phyloP scores from a whole-genome alignment of 177 flowering plant species.

The Vitis hybrid region DNA sequence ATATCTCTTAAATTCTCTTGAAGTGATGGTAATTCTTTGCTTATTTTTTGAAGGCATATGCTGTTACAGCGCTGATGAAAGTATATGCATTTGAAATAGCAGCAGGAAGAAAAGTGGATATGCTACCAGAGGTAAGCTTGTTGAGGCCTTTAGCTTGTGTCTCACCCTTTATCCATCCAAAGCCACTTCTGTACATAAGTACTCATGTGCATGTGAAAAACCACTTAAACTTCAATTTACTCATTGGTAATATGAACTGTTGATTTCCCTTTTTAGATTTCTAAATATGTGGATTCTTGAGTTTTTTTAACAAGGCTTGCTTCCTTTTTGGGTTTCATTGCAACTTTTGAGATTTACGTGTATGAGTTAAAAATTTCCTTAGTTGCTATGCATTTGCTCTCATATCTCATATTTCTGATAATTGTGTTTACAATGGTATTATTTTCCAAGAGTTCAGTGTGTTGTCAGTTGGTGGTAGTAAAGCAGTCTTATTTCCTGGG shows the following conservation, averaged over 20 bases:
- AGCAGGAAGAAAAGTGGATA: slow-evolving; percentile 77
- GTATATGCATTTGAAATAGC: slow-evolving; percentile 86
- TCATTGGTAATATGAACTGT: not conserved
- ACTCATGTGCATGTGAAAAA: not conserved
- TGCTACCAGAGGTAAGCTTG: slow-evolving; percentile 78
- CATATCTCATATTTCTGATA: too few relatives aligned
- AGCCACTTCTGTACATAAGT: not conserved
- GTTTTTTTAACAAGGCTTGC: not conserved
- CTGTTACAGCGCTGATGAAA: slow-evolving; percentile 90
- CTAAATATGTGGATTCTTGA: not conserved
- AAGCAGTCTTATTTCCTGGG: too few relatives aligned
- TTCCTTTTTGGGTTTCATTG: not conserved
- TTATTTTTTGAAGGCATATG: slow-evolving; percentile 73
- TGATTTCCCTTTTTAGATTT: not conserved
- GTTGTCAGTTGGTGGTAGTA: too few relatives aligned
- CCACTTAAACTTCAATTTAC: not conserved
- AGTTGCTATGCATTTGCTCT: too few relatives aligned
- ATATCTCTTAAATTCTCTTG: not conserved
- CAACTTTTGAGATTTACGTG: too few relatives aligned
- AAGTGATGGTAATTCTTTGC: not conserved
- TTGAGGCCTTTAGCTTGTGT: not conserved
- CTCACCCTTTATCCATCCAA: not conserved
- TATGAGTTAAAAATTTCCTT: too few relatives aligned
- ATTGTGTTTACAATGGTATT: too few relatives aligned
- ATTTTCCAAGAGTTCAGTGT: too few relatives aligned